Conservation (phyloP, 495 filamentous ascomycete genomes). For the Opeltia flavorubescens region DNA sequence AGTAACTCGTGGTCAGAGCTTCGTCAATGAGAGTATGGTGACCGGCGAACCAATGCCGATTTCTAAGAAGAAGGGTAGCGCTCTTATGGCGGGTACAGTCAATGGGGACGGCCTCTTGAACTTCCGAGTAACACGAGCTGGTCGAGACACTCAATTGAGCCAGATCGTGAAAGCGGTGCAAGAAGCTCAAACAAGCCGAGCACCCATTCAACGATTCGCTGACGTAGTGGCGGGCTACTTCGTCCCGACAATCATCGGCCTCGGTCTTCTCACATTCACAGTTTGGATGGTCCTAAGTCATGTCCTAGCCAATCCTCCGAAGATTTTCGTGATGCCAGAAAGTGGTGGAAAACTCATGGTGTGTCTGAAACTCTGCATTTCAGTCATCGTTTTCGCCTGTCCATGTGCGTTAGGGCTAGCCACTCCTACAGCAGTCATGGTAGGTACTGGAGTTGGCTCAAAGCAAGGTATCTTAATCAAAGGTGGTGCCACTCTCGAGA, state of each 20-base stretch:
- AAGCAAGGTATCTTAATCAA: slow-evolving; percentile 96
- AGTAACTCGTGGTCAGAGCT: slow-evolving; percentile 78
- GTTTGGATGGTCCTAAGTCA: slow-evolving; percentile 95
- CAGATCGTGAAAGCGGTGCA: slow-evolving; percentile 97
- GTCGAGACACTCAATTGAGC: slow-evolving; percentile 88
- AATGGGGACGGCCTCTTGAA: slow-evolving; percentile 86
- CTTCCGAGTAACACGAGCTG: slow-evolving; percentile 84
- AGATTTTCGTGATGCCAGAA: slow-evolving; percentile 66
- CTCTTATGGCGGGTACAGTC: slow-evolving; percentile 88
- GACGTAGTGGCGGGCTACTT: slow-evolving; percentile 90
- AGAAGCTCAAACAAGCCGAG: slow-evolving; percentile 85
- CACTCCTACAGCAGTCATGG: slow-evolving; percentile 96
- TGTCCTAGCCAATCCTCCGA: slow-evolving; percentile 62
- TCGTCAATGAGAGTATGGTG: slow-evolving; percentile 96
- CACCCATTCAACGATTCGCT: slow-evolving; percentile 88
- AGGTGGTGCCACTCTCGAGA: slow-evolving; percentile 85
- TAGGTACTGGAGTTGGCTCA: slow-evolving; percentile 92
- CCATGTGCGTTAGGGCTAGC: slow-evolving; percentile 89
- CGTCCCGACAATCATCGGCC: slow-evolving; percentile 72
- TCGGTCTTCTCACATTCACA: slow-evolving; percentile 76
- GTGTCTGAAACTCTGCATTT: slow-evolving; percentile 93
- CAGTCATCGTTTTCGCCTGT: slow-evolving; percentile 96
- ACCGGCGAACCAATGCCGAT: slow-evolving; percentile 94
- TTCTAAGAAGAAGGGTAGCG: slow-evolving; percentile 64
- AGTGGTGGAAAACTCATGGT: slow-evolving; percentile 90